phyloP scores from a whole-genome alignment of 345 rosid genomes.

The Pelargonium nanum region DNA sequence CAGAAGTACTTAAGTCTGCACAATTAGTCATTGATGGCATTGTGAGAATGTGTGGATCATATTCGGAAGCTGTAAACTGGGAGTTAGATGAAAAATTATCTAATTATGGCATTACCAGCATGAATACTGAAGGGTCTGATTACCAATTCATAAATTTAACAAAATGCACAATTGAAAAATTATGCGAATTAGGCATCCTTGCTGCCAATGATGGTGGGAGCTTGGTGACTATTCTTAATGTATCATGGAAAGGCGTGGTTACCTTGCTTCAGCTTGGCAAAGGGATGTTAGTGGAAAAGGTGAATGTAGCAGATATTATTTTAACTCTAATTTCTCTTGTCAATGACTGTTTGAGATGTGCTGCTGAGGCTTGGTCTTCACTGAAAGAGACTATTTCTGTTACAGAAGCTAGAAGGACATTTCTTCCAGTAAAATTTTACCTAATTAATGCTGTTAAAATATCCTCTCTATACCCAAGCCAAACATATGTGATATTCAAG shows the following conservation, averaged over 20 bases:
- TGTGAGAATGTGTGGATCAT: slow-evolving; percentile 54
- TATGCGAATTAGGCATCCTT: slow-evolving; percentile 59
- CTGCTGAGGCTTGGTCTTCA: slow-evolving; percentile 65
- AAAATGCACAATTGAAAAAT: slow-evolving; percentile 36
- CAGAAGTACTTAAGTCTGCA: slow-evolving; percentile 48
- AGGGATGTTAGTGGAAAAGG: slow-evolving; percentile 27
- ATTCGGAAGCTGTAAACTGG: slow-evolving; percentile 27
- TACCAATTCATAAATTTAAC: slow-evolving; percentile 36
- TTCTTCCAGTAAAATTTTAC: slow-evolving; percentile 85
- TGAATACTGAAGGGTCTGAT: slow-evolving; percentile 20
- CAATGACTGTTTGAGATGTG: slow-evolving; percentile 48
- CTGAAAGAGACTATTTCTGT: slow-evolving; percentile 48
- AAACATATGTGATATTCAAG: slow-evolving; percentile 45
- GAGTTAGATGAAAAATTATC: slow-evolving; percentile 21
- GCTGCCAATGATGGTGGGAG: slow-evolving; percentile 78
- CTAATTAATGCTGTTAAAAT: slow-evolving; percentile 70
- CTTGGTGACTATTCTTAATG: slow-evolving; percentile 77
- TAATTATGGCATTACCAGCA: slow-evolving; percentile 17
- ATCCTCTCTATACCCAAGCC: slow-evolving; percentile 54
- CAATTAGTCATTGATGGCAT: slow-evolving; percentile 49
- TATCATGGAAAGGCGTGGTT: slow-evolving; percentile 91
- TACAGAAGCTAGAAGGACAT: slow-evolving; percentile 70
- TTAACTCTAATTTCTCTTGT: slow-evolving; percentile 48
- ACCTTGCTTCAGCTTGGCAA: slow-evolving; percentile 68
- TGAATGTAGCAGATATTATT: slow-evolving; percentile 58